These are phyloP conservation scores for Groenewaldozyma tartarivorans DNA, from an alignment of 805 yeast genomes.

Conservation along the genomic window DNA sequence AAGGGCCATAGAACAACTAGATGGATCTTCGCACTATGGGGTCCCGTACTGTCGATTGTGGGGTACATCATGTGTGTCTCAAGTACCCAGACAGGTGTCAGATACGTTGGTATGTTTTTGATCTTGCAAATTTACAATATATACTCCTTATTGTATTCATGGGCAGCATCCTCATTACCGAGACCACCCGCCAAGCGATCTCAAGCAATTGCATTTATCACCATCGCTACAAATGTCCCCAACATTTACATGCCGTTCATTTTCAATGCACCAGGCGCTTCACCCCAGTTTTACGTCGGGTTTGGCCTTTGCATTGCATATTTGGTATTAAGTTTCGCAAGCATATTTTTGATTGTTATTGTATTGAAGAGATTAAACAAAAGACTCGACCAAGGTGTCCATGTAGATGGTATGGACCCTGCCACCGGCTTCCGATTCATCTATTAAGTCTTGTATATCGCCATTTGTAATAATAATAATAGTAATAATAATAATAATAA, in stretches of 20 bases:
- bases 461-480: no score
- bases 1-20: constrained; percentile 36
- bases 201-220: constrained; percentile 43
- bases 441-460: constrained; percentile 2
- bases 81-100: constrained; percentile 43
- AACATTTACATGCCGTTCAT: constrained; percentile 21
- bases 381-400: constrained; percentile 18
- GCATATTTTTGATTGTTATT: constrained; percentile 11
- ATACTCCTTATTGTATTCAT: constrained; percentile 42
- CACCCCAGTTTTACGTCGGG: constrained; percentile 22
- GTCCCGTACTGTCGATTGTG: constrained; percentile 33
- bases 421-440: constrained; percentile 21
- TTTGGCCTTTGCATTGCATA: constrained; percentile 18
- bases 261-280: constrained; percentile 11
- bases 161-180: constrained; percentile 47
- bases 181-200: constrained; percentile 54
- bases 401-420: constrained; percentile 22
- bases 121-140: constrained; percentile 47
- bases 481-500: no score
- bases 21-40: constrained; percentile 35
- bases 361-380: constrained; percentile 14
- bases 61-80: constrained; percentile 12
- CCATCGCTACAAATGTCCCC: constrained; percentile 25
- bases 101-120: constrained; percentile 48
- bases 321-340: constrained; percentile 11